These are phyloP conservation scores for Mimosa bimucronata DNA, from an alignment of 306 rosid genomes.

Conservation along the genomic window DNA sequence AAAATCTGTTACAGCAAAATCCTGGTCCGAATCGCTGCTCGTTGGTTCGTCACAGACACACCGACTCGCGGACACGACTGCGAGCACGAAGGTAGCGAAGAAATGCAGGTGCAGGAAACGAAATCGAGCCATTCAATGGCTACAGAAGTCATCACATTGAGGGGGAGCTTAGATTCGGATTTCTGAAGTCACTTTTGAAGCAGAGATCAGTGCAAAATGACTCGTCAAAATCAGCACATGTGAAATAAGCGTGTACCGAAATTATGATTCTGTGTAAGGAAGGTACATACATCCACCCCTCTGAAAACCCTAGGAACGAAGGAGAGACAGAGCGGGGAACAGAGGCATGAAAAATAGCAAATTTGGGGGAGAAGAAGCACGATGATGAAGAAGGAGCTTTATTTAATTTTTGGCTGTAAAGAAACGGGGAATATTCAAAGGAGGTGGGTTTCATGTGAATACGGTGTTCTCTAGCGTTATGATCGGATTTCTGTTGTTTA, in stretches of 20 bases:
- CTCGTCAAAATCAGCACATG: constrained; percentile 36
- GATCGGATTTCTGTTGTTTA: not conserved
- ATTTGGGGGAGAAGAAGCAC: constrained; percentile 31
- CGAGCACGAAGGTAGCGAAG: constrained; percentile 36
- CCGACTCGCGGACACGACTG: constrained; percentile 34
- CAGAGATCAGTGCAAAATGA: constrained; percentile 46
- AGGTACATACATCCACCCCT: constrained; percentile 9
- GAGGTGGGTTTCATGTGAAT: constrained; percentile 34
- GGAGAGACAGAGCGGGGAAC: constrained; percentile 38
- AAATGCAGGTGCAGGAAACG: constrained; percentile 51
- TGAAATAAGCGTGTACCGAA: constrained; percentile 4
- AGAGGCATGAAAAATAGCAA: constrained; percentile 38
- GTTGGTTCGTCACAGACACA: constrained; percentile 36
- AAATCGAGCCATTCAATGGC: constrained; percentile 88
- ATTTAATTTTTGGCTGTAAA: constrained; percentile 43
- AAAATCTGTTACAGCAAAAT: constrained; percentile 53
- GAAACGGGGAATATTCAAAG: not conserved
- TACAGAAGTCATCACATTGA: constrained; percentile 68
- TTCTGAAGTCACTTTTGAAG: constrained; percentile 41
- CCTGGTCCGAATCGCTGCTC: constrained; percentile 43
- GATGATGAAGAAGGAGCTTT: constrained; percentile 40
- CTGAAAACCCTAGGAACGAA: constrained; percentile 70
- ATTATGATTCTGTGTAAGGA: constrained; percentile 9
- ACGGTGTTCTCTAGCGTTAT: not conserved
- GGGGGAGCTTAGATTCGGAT: constrained; percentile 37